These are phyloP conservation scores for Phytophthora europaea DNA, from an alignment of 352 stramenopile species.

Conservation along the genomic window DNA sequence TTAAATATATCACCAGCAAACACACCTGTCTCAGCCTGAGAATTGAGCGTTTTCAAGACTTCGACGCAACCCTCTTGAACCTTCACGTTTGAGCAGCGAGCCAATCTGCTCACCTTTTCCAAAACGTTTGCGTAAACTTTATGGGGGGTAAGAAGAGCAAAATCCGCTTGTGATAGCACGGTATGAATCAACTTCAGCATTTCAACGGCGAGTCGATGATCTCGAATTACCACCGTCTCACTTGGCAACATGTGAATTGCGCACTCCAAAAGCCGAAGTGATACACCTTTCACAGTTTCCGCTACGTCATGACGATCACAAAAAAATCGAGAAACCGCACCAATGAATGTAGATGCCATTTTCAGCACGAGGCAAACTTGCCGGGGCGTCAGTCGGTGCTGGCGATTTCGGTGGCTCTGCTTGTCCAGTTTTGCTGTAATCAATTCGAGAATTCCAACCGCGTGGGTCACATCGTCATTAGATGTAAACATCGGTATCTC, in stretches of 20 bases:
- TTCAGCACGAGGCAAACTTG: slow-evolving; percentile 45
- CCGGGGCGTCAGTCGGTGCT: slow-evolving; percentile 32
- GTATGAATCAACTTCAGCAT: slow-evolving; percentile 31
- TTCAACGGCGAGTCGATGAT: slow-evolving; percentile 30
- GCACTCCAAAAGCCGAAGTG: slow-evolving; percentile 34
- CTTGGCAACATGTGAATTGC: slow-evolving; percentile 25
- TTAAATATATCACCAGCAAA: slow-evolving; percentile 29
- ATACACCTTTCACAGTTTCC: slow-evolving; percentile 21
- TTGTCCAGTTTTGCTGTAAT: slow-evolving; percentile 35
- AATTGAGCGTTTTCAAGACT: slow-evolving; percentile 36
- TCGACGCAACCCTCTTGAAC: slow-evolving; percentile 32
- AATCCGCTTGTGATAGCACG: slow-evolving; percentile 21
- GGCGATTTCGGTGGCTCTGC: slow-evolving; percentile 18
- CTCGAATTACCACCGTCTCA: slow-evolving; percentile 17
- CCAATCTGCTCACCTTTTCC: slow-evolving; percentile 3
- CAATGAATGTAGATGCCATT: slow-evolving; percentile 41
- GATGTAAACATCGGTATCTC: slow-evolving; percentile 16
- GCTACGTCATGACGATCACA: slow-evolving; percentile 11
- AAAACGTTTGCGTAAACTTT: slow-evolving; percentile 22
- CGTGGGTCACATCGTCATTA: slow-evolving; percentile 14
- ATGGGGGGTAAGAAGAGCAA: slow-evolving; percentile 25
- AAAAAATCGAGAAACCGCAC: slow-evolving; percentile 11
- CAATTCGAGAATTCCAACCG: slow-evolving; percentile 31
- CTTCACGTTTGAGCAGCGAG: slow-evolving; percentile 29
- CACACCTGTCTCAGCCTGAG: slow-evolving; percentile 9